These are phyloP conservation scores for Verticillium nonalfalfae DNA, from an alignment of 2,329 filamentous ascomycete genomes.

Conservation along the genomic window DNA sequence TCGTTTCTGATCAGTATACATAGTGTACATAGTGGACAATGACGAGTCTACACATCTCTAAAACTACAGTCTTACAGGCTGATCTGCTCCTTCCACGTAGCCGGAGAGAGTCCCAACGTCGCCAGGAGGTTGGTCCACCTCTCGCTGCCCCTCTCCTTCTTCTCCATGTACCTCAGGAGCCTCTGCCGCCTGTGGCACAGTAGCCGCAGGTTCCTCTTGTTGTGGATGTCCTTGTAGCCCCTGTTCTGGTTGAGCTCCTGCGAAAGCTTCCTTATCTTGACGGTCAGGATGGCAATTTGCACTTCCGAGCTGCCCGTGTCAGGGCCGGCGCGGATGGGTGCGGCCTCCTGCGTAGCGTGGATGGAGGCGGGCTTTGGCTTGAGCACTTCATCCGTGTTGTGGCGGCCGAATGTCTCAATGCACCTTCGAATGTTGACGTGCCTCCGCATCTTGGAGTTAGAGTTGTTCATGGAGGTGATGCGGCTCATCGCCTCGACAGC, in stretches of 20 bases:
- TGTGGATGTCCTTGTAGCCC: conserved; percentile 83
- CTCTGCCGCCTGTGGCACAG: conserved; percentile 88
- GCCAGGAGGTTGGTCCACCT: conserved; percentile 83
- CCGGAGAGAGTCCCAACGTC: conserved; percentile 78
- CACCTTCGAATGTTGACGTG: conserved; percentile 81
- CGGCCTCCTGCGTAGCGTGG: conserved; percentile 30
- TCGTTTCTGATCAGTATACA: conserved; percentile 13
- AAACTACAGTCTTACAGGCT: conserved; percentile 47
- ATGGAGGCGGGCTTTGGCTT: conserved; percentile 52
- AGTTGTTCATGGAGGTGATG: conserved; percentile 73
- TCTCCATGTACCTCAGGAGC: conserved; percentile 77
- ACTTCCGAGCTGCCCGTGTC: conserved; percentile 96
- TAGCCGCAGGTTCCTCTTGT: conserved; percentile 82
- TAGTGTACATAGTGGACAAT: conserved; percentile 46
- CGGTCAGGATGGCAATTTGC: conserved; percentile 91
- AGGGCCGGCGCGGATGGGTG: conserved; percentile 62
- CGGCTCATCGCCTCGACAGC: conserved; percentile 71
- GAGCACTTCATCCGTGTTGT: conserved; percentile 73
- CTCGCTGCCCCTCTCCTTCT: conserved; percentile 83
- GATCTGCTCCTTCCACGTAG: conserved; percentile 89
- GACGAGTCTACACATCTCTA: conserved; percentile 30
- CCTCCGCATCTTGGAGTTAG: conserved; percentile 69
- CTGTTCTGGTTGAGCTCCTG: conserved; percentile 60
- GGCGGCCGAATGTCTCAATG: conserved; percentile 81
- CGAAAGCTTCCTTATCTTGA: conserved; percentile 81